These are phyloP conservation scores for Lactifluus subvellereus DNA, from an alignment of 768 basidiomycete species.

Conservation along the genomic window DNA sequence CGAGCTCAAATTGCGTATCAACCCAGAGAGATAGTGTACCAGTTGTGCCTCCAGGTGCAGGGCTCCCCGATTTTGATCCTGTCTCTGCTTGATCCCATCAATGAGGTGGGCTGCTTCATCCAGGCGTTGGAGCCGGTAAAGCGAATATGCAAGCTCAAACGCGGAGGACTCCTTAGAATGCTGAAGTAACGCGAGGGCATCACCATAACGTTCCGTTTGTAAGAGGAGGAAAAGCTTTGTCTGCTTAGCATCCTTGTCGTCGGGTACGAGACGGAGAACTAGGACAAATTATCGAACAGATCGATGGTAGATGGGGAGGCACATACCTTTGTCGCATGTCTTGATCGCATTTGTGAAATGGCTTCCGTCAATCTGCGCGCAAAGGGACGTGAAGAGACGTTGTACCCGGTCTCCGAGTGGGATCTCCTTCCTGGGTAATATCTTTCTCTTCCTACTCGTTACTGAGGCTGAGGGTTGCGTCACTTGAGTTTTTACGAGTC, in stretches of 20 bases:
- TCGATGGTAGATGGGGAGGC: slow-evolving; percentile 17
- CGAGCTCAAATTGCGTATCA: slow-evolving; percentile 20
- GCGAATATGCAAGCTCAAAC: slow-evolving; percentile 76
- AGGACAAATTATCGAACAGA: not conserved
- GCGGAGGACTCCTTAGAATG: slow-evolving; percentile 28
- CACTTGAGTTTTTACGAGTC: not conserved
- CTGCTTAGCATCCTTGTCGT: slow-evolving; percentile 65
- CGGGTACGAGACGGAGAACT: slow-evolving; percentile 70
- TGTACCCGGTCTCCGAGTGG: slow-evolving; percentile 38
- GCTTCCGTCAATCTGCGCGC: slow-evolving; percentile 86
- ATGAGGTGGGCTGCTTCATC: slow-evolving; percentile 56
- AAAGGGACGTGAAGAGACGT: slow-evolving; percentile 69
- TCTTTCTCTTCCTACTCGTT: slow-evolving; percentile 21
- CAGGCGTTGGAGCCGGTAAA: slow-evolving; percentile 81
- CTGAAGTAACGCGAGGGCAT: slow-evolving; percentile 60
- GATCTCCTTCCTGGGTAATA: slow-evolving; percentile 32
- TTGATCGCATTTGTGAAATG: slow-evolving; percentile 81
- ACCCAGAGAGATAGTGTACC: slow-evolving; percentile 41
- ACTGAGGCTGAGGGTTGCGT: slow-evolving; percentile 2
- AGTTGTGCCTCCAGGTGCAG: slow-evolving; percentile 84
- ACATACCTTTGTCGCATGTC: slow-evolving; percentile 86
- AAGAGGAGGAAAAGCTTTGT: slow-evolving; percentile 85
- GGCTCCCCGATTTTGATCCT: slow-evolving; percentile 49
- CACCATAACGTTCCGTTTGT: slow-evolving; percentile 76
- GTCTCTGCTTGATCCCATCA: slow-evolving; percentile 39